Percentiles rank a stretch among this genome's conserved stretches.
Evolutionary conservation across 225 moss, liverwort and hornwort species (phyloP).

Genomic region (Pleurozium schreberi): DNA sequence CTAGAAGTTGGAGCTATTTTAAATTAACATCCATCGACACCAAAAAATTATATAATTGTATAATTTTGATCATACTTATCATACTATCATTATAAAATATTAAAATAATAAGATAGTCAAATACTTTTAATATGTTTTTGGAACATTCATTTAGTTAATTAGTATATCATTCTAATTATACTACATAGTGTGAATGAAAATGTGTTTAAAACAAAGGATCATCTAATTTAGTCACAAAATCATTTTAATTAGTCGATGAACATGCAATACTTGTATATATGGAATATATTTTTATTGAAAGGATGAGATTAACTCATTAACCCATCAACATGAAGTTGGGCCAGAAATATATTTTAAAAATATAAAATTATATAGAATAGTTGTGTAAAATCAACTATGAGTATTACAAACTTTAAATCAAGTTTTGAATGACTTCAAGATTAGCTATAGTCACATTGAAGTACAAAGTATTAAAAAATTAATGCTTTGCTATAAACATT

Average conservation of each 20-base stretch:
- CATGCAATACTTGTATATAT: too few species aligned
- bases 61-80: not conserved
- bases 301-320: not conserved
- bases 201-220: not conserved
- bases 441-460: not conserved
- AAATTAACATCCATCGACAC: not conserved
- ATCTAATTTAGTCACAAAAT: too few species aligned
- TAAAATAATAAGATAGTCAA: not conserved
- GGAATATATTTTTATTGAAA: not conserved
- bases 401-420: not conserved
- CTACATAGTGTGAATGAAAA: not conserved
- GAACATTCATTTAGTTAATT: not conserved
- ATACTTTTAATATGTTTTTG: rapidly evolving
- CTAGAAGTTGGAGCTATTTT: conserved; percentile 10
- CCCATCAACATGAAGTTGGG: too few species aligned
- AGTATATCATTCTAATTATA: not conserved
- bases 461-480: not conserved
- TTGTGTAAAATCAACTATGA: not conserved
- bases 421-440: not conserved
- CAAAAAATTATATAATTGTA: not conserved
- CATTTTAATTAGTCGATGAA: not conserved
- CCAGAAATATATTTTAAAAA: not conserved
- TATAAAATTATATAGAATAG: not conserved
- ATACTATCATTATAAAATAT: too few species aligned
- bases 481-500: not conserved